These are phyloP conservation scores for Wickerhamomyces strasburgensis DNA, from an alignment of 805 yeast species.

Conservation along the genomic window DNA sequence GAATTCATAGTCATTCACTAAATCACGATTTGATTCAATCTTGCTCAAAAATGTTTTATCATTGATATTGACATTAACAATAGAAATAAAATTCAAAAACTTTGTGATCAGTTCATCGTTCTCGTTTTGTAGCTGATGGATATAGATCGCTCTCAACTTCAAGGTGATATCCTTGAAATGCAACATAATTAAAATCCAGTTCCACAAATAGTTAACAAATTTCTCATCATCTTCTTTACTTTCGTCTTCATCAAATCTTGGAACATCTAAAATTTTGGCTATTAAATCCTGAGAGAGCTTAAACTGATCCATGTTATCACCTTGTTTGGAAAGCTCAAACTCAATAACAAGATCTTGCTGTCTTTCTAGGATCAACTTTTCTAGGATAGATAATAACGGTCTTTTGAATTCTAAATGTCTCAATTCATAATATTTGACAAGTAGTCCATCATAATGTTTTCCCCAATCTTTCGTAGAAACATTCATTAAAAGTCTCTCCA, in stretches of 20 bases:
- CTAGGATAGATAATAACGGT: conserved; percentile 36
- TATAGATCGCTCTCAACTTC: conserved; percentile 55
- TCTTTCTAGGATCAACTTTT: conserved; percentile 33
- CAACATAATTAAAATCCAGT: conserved; percentile 60
- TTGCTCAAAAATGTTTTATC: conserved; percentile 20
- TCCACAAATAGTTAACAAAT: conserved; percentile 48
- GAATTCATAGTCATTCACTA: conserved; percentile 21
- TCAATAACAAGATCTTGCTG: conserved; percentile 64
- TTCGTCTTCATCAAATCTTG: conserved; percentile 34
- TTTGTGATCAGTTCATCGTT: conserved; percentile 39
- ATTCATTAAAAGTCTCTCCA: conserved; percentile 28
- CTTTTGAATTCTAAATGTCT: conserved; percentile 38
- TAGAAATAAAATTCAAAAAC: conserved; percentile 50
- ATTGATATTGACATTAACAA: conserved; percentile 32
- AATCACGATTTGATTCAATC: conserved; percentile 15
- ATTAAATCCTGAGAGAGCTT: conserved; percentile 34
- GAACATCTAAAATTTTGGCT: conserved; percentile 24
- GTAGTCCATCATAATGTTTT: conserved; percentile 32
- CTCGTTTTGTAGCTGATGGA: conserved; percentile 44
- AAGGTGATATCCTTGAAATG: conserved; percentile 64
- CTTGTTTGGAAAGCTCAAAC: conserved; percentile 43
- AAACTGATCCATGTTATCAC: conserved; percentile 18
- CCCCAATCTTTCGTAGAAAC: conserved; percentile 30
- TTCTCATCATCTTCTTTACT: conserved; percentile 31
- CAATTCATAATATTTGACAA: conserved; percentile 25